These are phyloP conservation scores for Ophiostoma australiae DNA, from an alignment of 2,329 filamentous ascomycete genomes.

Conservation along the genomic window DNA sequence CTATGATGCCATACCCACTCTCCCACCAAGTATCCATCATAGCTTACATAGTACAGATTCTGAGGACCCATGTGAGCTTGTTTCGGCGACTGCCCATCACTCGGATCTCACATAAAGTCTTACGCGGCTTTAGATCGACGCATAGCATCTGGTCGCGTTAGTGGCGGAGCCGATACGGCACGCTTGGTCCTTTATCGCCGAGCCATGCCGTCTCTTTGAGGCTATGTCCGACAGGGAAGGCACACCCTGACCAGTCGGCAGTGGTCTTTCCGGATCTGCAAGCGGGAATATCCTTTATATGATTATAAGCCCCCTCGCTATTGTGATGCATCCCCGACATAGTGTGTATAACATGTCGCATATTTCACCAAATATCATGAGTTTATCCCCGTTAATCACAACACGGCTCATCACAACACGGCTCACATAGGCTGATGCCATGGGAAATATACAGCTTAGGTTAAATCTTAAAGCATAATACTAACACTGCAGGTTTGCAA, in stretches of 20 bases:
- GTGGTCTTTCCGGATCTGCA: not conserved
- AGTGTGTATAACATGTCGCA: not conserved
- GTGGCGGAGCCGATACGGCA: not conserved
- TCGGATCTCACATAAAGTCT: not conserved
- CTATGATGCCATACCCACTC: not conserved
- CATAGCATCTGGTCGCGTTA: not conserved
- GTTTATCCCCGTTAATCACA: not conserved
- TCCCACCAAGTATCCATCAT: not conserved
- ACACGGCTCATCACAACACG: not conserved
- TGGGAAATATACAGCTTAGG: not conserved
- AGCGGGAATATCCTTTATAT: not conserved
- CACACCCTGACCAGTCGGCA: not conserved
- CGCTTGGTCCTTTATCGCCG: not conserved
- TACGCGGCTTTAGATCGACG: not conserved
- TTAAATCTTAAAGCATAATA: not conserved
- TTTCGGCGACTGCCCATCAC: not conserved
- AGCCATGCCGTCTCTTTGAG: not conserved
- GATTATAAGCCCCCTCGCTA: not conserved
- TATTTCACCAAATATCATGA: not conserved
- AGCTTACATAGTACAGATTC: not conserved
- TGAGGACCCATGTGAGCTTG: not conserved
- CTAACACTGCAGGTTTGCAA: not conserved
- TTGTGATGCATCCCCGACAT: not conserved
- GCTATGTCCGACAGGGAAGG: not conserved
- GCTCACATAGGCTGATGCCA: not conserved